A percentile compares a stretch with the other conserved stretches of the same genome.
Conservation (phyloP, 257 asterid species). For the Echites panduratus region DNA sequence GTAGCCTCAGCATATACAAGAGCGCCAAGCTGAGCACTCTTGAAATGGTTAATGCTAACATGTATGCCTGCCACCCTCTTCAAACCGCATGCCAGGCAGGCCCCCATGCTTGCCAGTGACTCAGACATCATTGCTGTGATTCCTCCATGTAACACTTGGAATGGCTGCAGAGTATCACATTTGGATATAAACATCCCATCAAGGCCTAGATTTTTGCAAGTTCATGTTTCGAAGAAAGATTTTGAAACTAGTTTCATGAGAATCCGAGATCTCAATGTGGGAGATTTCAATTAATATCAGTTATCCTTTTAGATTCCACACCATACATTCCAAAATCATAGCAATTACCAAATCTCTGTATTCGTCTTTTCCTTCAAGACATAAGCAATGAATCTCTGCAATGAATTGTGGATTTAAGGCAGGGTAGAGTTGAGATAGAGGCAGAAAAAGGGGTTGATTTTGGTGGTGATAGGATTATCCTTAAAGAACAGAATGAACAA, state of each 20-base stretch:
- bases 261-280: neutral
- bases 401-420: no score
- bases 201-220: neutral
- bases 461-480: neutral
- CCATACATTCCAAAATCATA: neutral
- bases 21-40: conserved; percentile 13
- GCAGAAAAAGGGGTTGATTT: no score
- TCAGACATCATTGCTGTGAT: conserved; percentile 48
- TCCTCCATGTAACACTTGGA: conserved; percentile 52
- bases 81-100: conserved; percentile 47
- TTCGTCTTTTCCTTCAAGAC: neutral
- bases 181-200: neutral
- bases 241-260: neutral
- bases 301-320: neutral
- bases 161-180: conserved; percentile 31
- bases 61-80: conserved; percentile 48
- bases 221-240: no score
- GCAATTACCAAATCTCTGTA: neutral
- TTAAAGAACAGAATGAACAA: neutral
- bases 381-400: neutral
- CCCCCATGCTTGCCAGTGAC: conserved; percentile 53
- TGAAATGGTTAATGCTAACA: conserved; percentile 41
- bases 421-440: no score
- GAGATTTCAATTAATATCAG: neutral
- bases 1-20: conserved; percentile 5